These are phyloP conservation scores for Podaxis sp. DNA, from an alignment of 768 basidiomycete species.

Conservation along the genomic window DNA sequence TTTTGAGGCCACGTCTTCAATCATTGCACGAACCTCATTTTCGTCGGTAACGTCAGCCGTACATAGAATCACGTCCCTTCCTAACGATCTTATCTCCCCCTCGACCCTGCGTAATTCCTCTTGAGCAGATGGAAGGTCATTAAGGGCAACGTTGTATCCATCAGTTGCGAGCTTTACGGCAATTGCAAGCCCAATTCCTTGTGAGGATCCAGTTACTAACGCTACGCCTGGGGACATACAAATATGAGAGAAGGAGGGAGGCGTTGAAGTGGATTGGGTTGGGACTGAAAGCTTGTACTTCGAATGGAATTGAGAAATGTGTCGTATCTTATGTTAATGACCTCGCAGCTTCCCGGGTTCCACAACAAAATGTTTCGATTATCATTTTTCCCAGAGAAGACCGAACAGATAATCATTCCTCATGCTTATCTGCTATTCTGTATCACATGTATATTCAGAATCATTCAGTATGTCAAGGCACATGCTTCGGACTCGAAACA, in stretches of 20 bases:
- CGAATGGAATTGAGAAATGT: no score
- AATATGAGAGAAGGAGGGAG: background rate
- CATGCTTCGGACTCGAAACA: no score
- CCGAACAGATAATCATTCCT: no score
- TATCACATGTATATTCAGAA: background rate
- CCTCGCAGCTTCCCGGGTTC: no score
- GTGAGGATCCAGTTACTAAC: conserved; percentile 43
- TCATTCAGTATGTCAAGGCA: background rate
- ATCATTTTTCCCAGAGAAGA: no score
- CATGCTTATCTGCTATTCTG: no score
- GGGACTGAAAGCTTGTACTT: no score
- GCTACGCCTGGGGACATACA: conserved; percentile 32
- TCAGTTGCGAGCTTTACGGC: conserved; percentile 43
- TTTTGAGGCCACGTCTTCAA: conserved; percentile 16
- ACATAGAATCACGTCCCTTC: conserved; percentile 13
- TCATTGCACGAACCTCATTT: conserved; percentile 19
- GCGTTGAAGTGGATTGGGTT: background rate
- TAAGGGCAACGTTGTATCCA: conserved; percentile 42
- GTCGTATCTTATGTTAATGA: no score
- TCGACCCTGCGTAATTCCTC: conserved; percentile 15
- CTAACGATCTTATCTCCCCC: conserved; percentile 16
- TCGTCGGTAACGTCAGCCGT: conserved; percentile 21
- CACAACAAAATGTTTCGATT: no score
- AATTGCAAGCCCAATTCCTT: conserved; percentile 51
- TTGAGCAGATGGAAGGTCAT: conserved; percentile 29